These are phyloP conservation scores for Pinus taeda DNA, from an alignment of 75 land plant species.

Conservation along the genomic window DNA sequence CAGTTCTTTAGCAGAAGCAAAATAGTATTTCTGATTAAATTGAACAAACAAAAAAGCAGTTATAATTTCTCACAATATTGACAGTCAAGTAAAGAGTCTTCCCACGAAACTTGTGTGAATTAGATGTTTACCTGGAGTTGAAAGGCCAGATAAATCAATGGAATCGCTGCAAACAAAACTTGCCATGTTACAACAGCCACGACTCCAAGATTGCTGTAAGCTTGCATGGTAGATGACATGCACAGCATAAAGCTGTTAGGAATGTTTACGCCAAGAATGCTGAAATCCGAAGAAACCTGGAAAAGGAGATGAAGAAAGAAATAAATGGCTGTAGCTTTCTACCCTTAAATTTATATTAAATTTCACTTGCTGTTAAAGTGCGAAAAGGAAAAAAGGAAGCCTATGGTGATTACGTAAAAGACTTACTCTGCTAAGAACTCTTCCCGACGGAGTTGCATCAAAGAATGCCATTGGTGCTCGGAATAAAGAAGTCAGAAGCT, in stretches of 20 bases:
- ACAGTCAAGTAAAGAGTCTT: not conserved
- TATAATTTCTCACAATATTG: too few species aligned
- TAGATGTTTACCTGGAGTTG: slow-evolving; percentile 28
- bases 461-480: slow-evolving; percentile 91
- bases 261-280: slow-evolving; percentile 26
- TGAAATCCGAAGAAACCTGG: slow-evolving; percentile 36
- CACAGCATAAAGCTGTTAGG: slow-evolving; percentile 17
- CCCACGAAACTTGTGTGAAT: not conserved
- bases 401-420: not conserved
- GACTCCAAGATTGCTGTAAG: slow-evolving; percentile 23
- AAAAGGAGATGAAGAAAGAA: not conserved
- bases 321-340: not conserved
- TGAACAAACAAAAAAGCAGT: not conserved
- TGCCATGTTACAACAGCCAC: slow-evolving; percentile 38
- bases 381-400: not conserved
- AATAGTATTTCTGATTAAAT: slow-evolving; percentile 27
- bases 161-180: slow-evolving; percentile 28
- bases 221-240: slow-evolving; percentile 6
- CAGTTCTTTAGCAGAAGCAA: slow-evolving; percentile 32
- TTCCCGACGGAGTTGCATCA: slow-evolving; percentile 86
- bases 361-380: not conserved
- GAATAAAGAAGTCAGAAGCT: slow-evolving; percentile 53
- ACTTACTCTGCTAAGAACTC: slow-evolving; percentile 83
- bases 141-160: slow-evolving; percentile 16
- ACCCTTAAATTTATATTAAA: not conserved